A percentile compares a stretch with the other conserved stretches of the same genome.
Conservation (phyloP, 306 rosid species). For the Dalbergia cultrata region DNA sequence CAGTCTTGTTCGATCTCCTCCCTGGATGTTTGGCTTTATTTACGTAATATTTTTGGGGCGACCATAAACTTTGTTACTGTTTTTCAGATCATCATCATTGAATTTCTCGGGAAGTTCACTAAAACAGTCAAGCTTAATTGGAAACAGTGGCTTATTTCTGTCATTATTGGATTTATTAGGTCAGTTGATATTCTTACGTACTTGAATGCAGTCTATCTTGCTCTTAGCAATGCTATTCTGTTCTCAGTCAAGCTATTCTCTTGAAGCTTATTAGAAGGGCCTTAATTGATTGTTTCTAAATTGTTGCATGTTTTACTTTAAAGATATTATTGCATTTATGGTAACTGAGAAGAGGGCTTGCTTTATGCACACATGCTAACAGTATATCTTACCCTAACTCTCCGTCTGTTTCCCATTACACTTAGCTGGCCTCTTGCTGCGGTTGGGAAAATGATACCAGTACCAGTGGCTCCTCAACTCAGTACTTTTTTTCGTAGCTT, state of each 20-base stretch:
- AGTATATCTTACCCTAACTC: conserved; percentile 13
- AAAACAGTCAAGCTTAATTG: conserved; percentile 73
- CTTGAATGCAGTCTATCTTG: conserved; percentile 26
- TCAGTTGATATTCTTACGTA: conserved; percentile 37
- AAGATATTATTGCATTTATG: neutral
- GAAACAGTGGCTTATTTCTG: conserved; percentile 80
- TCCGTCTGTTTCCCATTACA: conserved; percentile 16
- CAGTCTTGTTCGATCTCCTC: conserved; percentile 29
- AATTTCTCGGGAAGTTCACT: conserved; percentile 83
- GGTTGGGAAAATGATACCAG: conserved; percentile 81
- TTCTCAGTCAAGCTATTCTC: neutral
- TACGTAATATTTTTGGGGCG: neutral
- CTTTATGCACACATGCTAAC: conserved; percentile 38
- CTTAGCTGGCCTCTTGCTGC: conserved; percentile 95
- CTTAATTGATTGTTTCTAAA: neutral
- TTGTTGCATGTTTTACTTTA: neutral
- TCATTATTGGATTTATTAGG: conserved; percentile 79
- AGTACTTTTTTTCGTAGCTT: neutral
- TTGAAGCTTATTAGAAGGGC: neutral
- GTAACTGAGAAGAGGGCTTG: conserved; percentile 2
- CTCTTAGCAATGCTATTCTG: neutral
- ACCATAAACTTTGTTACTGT: conserved; percentile 1
- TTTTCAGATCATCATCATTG: conserved; percentile 72
- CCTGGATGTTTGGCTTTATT: conserved; percentile 12
- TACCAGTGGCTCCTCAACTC: conserved; percentile 55